Conservation (phyloP, 768 basidiomycete species). For the Suillus fuscotomentosus region DNA sequence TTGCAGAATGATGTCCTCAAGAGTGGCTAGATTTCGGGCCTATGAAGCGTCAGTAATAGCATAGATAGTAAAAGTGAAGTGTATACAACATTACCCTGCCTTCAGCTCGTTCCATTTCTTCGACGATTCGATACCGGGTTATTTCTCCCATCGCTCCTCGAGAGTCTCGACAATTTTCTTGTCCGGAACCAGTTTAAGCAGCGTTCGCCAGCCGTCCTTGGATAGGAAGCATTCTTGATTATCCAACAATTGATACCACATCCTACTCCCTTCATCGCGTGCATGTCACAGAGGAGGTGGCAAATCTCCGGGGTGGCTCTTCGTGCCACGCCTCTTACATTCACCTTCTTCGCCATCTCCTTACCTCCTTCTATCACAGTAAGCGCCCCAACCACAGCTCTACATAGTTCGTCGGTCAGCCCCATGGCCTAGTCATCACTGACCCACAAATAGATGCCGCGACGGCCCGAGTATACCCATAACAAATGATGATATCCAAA, state of each 20-base stretch:
- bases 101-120: slow-evolving; percentile 77
- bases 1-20: slow-evolving; percentile 88
- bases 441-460: slow-evolving; percentile 98
- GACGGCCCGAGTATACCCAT: slow-evolving; percentile 98
- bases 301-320: slow-evolving; percentile 31
- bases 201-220: slow-evolving; percentile 67
- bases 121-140: slow-evolving; percentile 52
- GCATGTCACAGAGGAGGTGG: slow-evolving; percentile 73
- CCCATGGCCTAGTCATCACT: slow-evolving; percentile 86
- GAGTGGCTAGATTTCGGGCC: slow-evolving; percentile 40
- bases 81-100: slow-evolving; percentile 4
- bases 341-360: slow-evolving; percentile 80
- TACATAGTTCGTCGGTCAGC: slow-evolving; percentile 89
- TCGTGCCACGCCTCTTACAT: slow-evolving; percentile 51
- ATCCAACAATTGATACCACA: slow-evolving; percentile 64
- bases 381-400: slow-evolving; percentile 82
- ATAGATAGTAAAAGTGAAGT: neutral
- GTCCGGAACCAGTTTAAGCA: slow-evolving; percentile 78
- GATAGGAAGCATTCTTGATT: slow-evolving; percentile 85
- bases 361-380: slow-evolving; percentile 81
- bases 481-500: slow-evolving; percentile 89
- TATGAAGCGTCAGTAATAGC: slow-evolving; percentile 3
- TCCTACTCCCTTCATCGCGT: slow-evolving; percentile 44
- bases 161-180: slow-evolving; percentile 45
- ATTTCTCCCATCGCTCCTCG: slow-evolving; percentile 55